Conservation (phyloP, 179 eudicot genomes). For the Monotropa hypopitys region DNA sequence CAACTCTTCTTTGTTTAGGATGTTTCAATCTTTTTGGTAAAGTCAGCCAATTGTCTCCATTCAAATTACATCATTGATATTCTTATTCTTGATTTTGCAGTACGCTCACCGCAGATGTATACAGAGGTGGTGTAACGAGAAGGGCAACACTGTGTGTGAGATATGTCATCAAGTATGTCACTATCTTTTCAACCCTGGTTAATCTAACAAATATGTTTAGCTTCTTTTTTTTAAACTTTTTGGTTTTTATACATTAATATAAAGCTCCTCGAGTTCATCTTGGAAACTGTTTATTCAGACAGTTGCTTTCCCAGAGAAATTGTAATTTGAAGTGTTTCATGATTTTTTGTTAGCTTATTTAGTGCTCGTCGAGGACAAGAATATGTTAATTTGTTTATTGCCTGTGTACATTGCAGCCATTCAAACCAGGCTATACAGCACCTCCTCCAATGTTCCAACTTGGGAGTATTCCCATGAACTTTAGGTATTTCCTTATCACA, state of each 20-base stretch:
- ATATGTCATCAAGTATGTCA: constrained; percentile 80
- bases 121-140: constrained; percentile 96
- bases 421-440: constrained; percentile 79
- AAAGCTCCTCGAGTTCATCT: neutral
- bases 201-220: neutral
- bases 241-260: neutral
- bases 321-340: neutral
- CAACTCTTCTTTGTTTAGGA: neutral
- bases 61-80: neutral
- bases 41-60: neutral
- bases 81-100: constrained; percentile 33
- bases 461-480: constrained; percentile 45
- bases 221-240: neutral
- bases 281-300: too few species aligned
- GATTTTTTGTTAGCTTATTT: neutral
- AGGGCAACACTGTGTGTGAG: constrained; percentile 83
- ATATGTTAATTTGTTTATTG: neutral
- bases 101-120: constrained; percentile 95
- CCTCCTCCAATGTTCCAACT: constrained; percentile 65
- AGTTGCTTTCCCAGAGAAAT: neutral
- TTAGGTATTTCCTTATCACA: constrained; percentile 40
- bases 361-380: neutral
- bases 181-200: neutral
- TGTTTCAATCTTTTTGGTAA: neutral
- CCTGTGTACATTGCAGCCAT: constrained; percentile 40